Base-by-base conservation (phyloP, 169 alveolate species). In the Babesia caballi region DNA sequence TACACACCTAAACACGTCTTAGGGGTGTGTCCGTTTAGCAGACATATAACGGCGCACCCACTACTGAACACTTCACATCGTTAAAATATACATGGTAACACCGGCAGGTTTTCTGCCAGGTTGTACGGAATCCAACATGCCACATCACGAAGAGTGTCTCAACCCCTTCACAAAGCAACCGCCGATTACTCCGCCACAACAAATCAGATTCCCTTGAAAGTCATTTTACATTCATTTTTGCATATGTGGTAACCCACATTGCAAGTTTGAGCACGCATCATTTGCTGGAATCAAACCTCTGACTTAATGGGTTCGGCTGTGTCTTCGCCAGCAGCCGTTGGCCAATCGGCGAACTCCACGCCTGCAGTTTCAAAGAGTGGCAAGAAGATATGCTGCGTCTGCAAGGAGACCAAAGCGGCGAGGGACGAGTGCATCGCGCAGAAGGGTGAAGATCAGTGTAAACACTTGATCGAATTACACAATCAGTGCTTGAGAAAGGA, bases 341-440 rank as follows among this genome's bases (percentile, higher is more conserved):
- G 42, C 38, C 38, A 33, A 7, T 6, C 78, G 21, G 53, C 44
- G 11, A 17, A 35, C 19, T 47, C 46, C 36, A 14, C 47, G 17
- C 19, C 69, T 12, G n/a, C 50, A n/a, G 17, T 47, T 8, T 49
- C 53, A 53, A 27, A 51, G 53, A 60, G 52, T 17, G 81, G 81
- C 33, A 87, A 87, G 54, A 56, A 56, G 41, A 73, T 76, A 17
- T 87, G 92, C 52, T 87, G 92, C 38, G 92, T 87, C 28, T 87
- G 92, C 33, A 72, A 83, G 67, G 92, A 87, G 56, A 87, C 92
- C 21, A 87, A 83, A 84, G 72, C 67, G 30, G 87, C 89, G 17
- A 71, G 92, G 76, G 92, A 87, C 51, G 82, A 73, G 33, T 87
- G 92, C 46, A 83, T 87, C 33, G 84, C 86, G 35, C 58, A 78